Base-by-base conservation (phyloP, 345 rosid genomes). In the Barbarea vulgaris region DNA sequence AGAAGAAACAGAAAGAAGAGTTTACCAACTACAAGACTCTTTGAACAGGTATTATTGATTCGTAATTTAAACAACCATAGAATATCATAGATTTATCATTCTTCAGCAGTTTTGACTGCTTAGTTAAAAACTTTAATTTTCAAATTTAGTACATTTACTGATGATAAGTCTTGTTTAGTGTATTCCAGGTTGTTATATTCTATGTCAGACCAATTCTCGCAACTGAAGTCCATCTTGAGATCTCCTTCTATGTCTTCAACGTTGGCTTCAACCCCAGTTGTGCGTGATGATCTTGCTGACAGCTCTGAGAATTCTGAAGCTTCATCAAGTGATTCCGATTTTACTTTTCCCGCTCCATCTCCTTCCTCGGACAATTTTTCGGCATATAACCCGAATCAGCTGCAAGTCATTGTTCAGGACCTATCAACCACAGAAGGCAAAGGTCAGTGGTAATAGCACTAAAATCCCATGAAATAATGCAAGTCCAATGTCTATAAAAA, bases 181-280 rank as follows among this genome's bases (percentile, higher is more conserved):
- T 84, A 84, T 82, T 84, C 78, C 98, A 90, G 96, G 93, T 84
- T 94, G 87, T 78, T 89, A 72, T 83, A 87, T 58, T 82, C 85
- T 74, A 87, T 93, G 88, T 84, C 96, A 18, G 95, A 91, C 79
- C 97, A 91, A 82, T 85, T 94, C 83, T 81, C 96, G 14, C 93
- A 89, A 85, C 80, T 88, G 74, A 91, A 89, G 79, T 82, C 56
- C 50, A 74, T 88, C 81, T 82, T 91, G 78, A 65, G 85, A 59
- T 69, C 84, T 71, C 65, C 96, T 24, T 84, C 89, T 42, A 83
- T 74, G 72, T 81, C 86, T 53, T 83, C 86, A 75, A 56, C 80
- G 9, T 7, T 77, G 47, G 74, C 84, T 57, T 82, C 84, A 52
- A 67, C 58, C 51, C 81, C 84, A 36, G 63, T 84, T 78, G 81